Conservation (phyloP, 176 grass and related monocot species). For the Sorghum bicolor region DNA sequence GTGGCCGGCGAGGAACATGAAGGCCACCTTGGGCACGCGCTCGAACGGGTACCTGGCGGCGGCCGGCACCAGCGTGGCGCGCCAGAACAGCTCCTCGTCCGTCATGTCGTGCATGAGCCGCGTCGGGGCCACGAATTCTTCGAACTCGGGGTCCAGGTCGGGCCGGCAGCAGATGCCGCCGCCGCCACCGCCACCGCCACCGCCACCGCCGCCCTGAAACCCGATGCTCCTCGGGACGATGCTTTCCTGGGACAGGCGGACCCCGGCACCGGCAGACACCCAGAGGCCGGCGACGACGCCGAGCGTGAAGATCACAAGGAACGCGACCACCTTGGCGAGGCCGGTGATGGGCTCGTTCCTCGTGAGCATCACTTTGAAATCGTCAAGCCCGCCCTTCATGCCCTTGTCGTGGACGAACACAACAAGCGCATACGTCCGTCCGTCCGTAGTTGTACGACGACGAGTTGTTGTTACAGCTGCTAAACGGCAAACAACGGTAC, state of each 20-base stretch:
- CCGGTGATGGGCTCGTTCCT: conserved; percentile 47
- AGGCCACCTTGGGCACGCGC: conserved; percentile 76
- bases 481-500: conserved; percentile 9
- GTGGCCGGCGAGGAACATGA: conserved; percentile 68
- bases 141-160: conserved; percentile 13
- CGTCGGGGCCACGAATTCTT: conserved; percentile 62
- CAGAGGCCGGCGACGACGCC: conserved; percentile 61
- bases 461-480: neutral
- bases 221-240: conserved; percentile 13
- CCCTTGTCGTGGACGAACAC: conserved; percentile 16
- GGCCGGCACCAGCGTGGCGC: conserved; percentile 65
- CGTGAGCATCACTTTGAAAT: conserved; percentile 34
- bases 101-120: conserved; percentile 74
- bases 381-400: conserved; percentile 43
- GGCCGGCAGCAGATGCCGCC: neutral
- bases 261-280: conserved; percentile 42
- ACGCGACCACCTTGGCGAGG: conserved; percentile 46
- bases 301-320: conserved; percentile 64
- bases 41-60: conserved; percentile 53
- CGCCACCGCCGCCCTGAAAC: neutral
- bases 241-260: neutral
- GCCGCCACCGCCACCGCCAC: neutral
- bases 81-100: conserved; percentile 83
- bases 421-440: conserved; percentile 11
- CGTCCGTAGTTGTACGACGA: conserved; percentile 3